Percentiles rank a stretch among this genome's conserved stretches.
Evolutionary conservation across 495 filamentous ascomycete genomes (phyloP).

Genomic region (Tirmania nivea): DNA sequence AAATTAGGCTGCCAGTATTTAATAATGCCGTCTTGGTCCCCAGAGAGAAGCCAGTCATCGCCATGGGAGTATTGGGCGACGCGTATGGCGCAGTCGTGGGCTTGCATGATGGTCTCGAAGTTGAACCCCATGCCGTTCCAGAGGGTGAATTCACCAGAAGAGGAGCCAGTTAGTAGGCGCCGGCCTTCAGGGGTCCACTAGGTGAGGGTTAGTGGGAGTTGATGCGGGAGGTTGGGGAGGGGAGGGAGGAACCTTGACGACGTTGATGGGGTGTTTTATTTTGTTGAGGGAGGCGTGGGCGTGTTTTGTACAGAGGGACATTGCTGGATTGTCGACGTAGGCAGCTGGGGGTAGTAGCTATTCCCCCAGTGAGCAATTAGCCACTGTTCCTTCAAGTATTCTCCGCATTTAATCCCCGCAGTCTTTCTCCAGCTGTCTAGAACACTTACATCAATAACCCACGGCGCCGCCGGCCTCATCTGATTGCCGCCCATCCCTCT

Average conservation of each 20-base stretch:
- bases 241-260: conserved; percentile 31
- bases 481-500: conserved; percentile 45
- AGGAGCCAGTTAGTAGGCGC: conserved; percentile 71
- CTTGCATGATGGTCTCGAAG: conserved; percentile 97
- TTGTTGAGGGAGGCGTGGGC: conserved; percentile 93
- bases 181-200: conserved; percentile 94
- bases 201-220: not conserved
- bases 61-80: conserved; percentile 75
- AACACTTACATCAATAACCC: conserved; percentile 61
- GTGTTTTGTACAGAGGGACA: conserved; percentile 70
- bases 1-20: conserved; percentile 99
- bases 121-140: conserved; percentile 99
- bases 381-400: no score
- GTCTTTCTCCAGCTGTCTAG: not conserved
- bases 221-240: no score
- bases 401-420: no score
- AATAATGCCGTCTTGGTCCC: conserved; percentile 80
- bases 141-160: conserved; percentile 90
- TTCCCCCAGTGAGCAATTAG: not conserved
- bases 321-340: conserved; percentile 44
- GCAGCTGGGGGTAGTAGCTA: conserved; percentile 78
- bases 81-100: conserved; percentile 82
- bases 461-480: conserved; percentile 63
- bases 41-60: conserved; percentile 89
- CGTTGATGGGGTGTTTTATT: conserved; percentile 87